Evolutionary conservation across 192 early-diverging fungal genomes (phyloP).

Genomic region (Pecoramyces ruminantium): DNA sequence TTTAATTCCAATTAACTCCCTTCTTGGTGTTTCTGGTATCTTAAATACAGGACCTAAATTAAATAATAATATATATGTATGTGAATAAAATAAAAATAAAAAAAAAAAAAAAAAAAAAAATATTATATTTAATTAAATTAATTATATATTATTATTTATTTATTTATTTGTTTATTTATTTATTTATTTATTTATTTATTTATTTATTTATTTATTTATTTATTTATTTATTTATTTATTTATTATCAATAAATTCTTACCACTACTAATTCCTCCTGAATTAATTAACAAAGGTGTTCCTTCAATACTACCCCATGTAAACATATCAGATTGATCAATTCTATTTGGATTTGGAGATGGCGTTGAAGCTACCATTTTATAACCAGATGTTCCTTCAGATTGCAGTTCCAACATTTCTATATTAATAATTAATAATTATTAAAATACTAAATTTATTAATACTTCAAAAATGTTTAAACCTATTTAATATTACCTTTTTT

Average conservation of each 20-base stretch:
- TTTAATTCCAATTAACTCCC: background rate
- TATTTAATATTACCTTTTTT: constrained; percentile 2
- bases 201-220: background rate
- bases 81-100: too few species aligned
- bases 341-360: constrained; percentile 43
- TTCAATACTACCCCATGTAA: constrained; percentile 79
- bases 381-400: constrained; percentile 14
- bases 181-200: too few species aligned
- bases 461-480: too few species aligned
- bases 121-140: too few species aligned
- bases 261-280: constrained; percentile 3
- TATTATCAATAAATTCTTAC: background rate
- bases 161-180: background rate
- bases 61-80: too few species aligned
- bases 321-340: constrained; percentile 45
- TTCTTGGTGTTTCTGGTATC: background rate
- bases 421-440: too few species aligned
- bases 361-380: constrained; percentile 45
- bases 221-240: background rate
- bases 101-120: too few species aligned
- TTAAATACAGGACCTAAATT: background rate
- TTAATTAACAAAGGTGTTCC: constrained; percentile 58
- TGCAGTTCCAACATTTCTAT: background rate
- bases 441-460: too few species aligned
- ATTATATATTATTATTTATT: too few species aligned